Evolutionary conservation across 2,329 filamentous ascomycete genomes (phyloP).

Genomic region (Dryadomyces quercus-mongolicae): DNA sequence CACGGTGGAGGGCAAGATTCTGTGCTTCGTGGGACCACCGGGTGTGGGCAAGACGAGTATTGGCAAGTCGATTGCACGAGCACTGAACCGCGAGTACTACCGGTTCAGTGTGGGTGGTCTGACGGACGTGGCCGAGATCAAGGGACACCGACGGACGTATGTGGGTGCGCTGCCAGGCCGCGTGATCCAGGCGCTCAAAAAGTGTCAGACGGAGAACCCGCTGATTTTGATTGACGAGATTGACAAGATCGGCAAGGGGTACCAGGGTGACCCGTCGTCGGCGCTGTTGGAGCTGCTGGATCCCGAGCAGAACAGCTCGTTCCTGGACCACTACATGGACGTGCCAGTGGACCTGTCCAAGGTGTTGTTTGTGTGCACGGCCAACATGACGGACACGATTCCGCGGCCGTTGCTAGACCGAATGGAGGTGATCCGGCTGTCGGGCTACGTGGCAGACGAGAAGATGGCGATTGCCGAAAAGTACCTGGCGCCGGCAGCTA

Average conservation of each 20-base stretch:
- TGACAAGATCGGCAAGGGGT: slow-evolving; percentile 93
- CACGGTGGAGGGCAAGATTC: slow-evolving; percentile 94
- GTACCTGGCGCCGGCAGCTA: slow-evolving; percentile 88
- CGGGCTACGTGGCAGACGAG: slow-evolving; percentile 93
- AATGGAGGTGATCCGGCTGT: slow-evolving; percentile 96
- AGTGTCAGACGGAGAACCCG: slow-evolving; percentile 97
- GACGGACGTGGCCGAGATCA: slow-evolving; percentile 97
- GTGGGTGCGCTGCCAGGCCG: slow-evolving; percentile 90
- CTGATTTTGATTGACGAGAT: slow-evolving; percentile 94
- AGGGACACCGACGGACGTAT: slow-evolving; percentile 91
- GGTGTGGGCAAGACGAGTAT: slow-evolving; percentile 99
- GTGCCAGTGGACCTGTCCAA: slow-evolving; percentile 95
- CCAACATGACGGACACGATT: slow-evolving; percentile 98
- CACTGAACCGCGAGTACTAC: slow-evolving; percentile 93
- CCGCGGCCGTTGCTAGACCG: slow-evolving; percentile 85
- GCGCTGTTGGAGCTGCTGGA: slow-evolving; percentile 88
- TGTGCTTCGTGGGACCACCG: slow-evolving; percentile 93
- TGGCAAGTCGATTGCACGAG: slow-evolving; percentile 92
- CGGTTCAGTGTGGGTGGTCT: slow-evolving; percentile 94
- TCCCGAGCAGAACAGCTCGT: slow-evolving; percentile 93
- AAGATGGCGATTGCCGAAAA: slow-evolving; percentile 97
- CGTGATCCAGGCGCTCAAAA: slow-evolving; percentile 97
- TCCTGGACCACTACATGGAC: slow-evolving; percentile 97
- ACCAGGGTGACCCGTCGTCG: slow-evolving; percentile 92
- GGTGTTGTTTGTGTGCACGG: slow-evolving; percentile 96